Conservation (phyloP, 2,329 filamentous ascomycete species). For the Xenosphaeropsis pyriputrescens region DNA sequence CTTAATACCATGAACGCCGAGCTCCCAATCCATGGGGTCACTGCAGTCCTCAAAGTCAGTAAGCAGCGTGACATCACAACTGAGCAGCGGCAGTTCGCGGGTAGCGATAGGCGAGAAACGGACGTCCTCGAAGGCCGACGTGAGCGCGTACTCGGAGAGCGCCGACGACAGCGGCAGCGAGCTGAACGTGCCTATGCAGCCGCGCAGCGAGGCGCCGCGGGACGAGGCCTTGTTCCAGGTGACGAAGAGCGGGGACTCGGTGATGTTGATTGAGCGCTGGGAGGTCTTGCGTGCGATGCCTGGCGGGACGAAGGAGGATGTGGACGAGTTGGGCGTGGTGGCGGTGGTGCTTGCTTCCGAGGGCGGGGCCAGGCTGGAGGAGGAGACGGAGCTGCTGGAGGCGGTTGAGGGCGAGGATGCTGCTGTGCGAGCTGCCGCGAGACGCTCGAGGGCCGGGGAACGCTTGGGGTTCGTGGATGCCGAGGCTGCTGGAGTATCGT, state of each 20-base stretch:
- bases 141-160: slow-evolving; percentile 67
- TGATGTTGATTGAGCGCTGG: slow-evolving; percentile 14
- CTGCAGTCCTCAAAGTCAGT: slow-evolving; percentile 69
- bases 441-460: slow-evolving; percentile 4
- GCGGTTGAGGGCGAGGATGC: slow-evolving; percentile 5
- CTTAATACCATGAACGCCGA: slow-evolving; percentile 76
- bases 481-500: slow-evolving; percentile 3
- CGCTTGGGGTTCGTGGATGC: slow-evolving; percentile 1
- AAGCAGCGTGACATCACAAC: slow-evolving; percentile 65
- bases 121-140: slow-evolving; percentile 52
- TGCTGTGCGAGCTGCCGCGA: slow-evolving; percentile 2
- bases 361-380: slow-evolving; percentile 4
- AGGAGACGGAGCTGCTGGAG: slow-evolving; percentile 5
- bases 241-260: slow-evolving; percentile 69
- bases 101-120: slow-evolving; percentile 42
- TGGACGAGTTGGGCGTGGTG: slow-evolving; percentile 16
- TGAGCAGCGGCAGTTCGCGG: slow-evolving; percentile 39
- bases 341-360: slow-evolving; percentile 22
- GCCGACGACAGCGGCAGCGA: slow-evolving; percentile 57
- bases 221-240: slow-evolving; percentile 74
- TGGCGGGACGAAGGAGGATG: slow-evolving; percentile 9
- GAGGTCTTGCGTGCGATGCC: slow-evolving; percentile 8
- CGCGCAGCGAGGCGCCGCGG: slow-evolving; percentile 46
- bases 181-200: slow-evolving; percentile 94
- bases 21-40: slow-evolving; percentile 67